Base-by-base conservation (phyloP, 345 rosid genomes). In the Murraya koenigii region DNA sequence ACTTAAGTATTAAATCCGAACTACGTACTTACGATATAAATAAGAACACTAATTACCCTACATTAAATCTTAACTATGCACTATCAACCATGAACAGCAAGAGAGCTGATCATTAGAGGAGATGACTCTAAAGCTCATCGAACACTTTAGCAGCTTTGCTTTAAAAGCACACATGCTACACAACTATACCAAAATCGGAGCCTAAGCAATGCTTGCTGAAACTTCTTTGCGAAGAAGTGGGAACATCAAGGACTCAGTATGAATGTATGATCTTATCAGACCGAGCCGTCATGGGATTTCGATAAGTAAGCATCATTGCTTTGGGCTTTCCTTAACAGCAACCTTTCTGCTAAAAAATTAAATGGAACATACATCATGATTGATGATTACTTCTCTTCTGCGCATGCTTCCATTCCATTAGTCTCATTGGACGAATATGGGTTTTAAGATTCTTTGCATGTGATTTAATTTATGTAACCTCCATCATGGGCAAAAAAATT, bases 321-420 rank as follows among this genome's bases (percentile, higher is more conserved):
- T 64, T 33, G 23, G 33, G 68, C 68, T 33, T 64, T 22, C 68
- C 33, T 19, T 14, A 64, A 52, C 25, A 64, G 11, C 68, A 32
- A 64, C 39, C 86, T 82, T 81, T 66, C 65, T 58, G 60, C 73
- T 77, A 60, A 75, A 41, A 64, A 64, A 62, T 71, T 36, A 59
- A 72, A 81, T 15, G 72, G 44, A 60, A 67, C 36, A 19, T 63
- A 28, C 2, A 9, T 17, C 54, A 56, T 66, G 71, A 77, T 80
- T 61, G 71, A 81, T 84, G 67, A 84, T 84, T 79, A 75, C 84
- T 81, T 69, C 73, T 74, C 79, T 35, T 79, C 75, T 81, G 86
- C 89, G 86, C 86, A 84, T 87, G 89, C 87, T 75, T 58, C 77
- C 72, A 47, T 2, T 54, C 49, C 17, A 44, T 44, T 19, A 13